Evolutionary conservation across 306 rosid species (phyloP).

Genomic region (Adenanthera pavonina): DNA sequence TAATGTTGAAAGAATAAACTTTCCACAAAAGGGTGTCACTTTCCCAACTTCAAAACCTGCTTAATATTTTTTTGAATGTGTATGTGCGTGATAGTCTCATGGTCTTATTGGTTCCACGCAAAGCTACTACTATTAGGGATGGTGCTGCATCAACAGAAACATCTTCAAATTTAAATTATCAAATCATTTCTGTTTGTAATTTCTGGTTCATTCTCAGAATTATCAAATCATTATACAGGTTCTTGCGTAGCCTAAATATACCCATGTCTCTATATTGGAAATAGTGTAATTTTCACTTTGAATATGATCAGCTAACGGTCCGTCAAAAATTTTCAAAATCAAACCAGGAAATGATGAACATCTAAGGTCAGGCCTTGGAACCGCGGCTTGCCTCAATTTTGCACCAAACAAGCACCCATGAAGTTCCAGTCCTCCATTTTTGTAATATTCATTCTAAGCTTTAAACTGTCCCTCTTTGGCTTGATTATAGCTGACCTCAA

Average conservation of each 20-base stretch:
- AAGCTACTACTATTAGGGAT: slow-evolving; percentile 8
- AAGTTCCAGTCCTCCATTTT: slow-evolving; percentile 42
- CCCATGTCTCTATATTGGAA: slow-evolving; percentile 9
- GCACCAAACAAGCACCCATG: slow-evolving; percentile 46
- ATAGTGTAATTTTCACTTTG: slow-evolving; percentile 11
- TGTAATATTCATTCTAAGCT: slow-evolving; percentile 44
- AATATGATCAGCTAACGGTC: slow-evolving; percentile 42
- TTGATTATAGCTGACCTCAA: slow-evolving; percentile 53
- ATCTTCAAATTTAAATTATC: slow-evolving; percentile 15
- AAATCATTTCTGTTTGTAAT: not conserved
- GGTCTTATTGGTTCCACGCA: not conserved
- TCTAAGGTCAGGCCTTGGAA: slow-evolving; percentile 33
- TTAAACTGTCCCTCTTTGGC: slow-evolving; percentile 34
- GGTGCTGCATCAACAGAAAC: not conserved
- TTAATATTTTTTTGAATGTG: slow-evolving; percentile 7
- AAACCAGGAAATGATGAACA: slow-evolving; percentile 47
- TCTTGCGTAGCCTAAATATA: not conserved
- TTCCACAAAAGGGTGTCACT: slow-evolving; percentile 30
- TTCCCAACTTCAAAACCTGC: slow-evolving; percentile 40
- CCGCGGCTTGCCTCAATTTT: slow-evolving; percentile 24
- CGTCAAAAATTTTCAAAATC: slow-evolving; percentile 35
- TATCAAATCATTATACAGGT: not conserved
- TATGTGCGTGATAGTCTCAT: slow-evolving; percentile 12
- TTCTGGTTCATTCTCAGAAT: not conserved
- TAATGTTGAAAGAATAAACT: slow-evolving; percentile 26